Conservation (phyloP, 1,284 basidiomycete genomes). For the Ustilago xerochloae region DNA sequence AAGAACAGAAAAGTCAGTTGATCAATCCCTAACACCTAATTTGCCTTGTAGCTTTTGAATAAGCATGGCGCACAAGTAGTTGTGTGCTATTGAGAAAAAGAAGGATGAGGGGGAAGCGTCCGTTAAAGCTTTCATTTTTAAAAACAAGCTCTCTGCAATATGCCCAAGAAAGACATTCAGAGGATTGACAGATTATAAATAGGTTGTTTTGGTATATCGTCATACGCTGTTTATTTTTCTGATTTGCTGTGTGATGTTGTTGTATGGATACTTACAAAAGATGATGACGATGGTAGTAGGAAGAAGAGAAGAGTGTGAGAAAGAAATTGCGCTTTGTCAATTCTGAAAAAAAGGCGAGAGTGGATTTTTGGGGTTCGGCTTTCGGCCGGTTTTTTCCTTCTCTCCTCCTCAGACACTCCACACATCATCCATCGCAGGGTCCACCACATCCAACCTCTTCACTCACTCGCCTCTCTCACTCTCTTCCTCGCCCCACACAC, state of each 20-base stretch:
- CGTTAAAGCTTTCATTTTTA: neutral
- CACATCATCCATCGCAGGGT: constrained; percentile 4
- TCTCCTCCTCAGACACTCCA: neutral
- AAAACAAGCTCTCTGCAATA: constrained; percentile 12
- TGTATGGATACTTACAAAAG: constrained; percentile 7
- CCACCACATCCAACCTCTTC: too few relatives aligned
- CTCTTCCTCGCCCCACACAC: neutral
- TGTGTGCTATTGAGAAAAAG: neutral
- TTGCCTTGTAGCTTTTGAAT: too few relatives aligned
- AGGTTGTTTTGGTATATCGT: constrained; percentile 27
- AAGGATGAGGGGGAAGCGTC: neutral
- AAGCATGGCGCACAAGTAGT: too few relatives aligned
- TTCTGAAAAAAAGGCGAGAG: neutral
- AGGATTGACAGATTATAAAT: constrained; percentile 54
- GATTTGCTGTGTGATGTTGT: neutral
- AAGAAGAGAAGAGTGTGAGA: neutral
- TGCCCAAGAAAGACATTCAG: constrained; percentile 6
- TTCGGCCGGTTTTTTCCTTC: constrained; percentile 14
- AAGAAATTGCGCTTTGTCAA: neutral
- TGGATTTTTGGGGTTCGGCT: neutral
- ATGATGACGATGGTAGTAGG: neutral
- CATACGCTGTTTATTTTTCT: constrained; percentile 15
- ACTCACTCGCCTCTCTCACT: neutral
- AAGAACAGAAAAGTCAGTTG: too few relatives aligned
- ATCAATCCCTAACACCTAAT: too few relatives aligned